These are phyloP conservation scores for Auriscalpium orientale DNA, from an alignment of 768 basidiomycete genomes.

Conservation along the genomic window DNA sequence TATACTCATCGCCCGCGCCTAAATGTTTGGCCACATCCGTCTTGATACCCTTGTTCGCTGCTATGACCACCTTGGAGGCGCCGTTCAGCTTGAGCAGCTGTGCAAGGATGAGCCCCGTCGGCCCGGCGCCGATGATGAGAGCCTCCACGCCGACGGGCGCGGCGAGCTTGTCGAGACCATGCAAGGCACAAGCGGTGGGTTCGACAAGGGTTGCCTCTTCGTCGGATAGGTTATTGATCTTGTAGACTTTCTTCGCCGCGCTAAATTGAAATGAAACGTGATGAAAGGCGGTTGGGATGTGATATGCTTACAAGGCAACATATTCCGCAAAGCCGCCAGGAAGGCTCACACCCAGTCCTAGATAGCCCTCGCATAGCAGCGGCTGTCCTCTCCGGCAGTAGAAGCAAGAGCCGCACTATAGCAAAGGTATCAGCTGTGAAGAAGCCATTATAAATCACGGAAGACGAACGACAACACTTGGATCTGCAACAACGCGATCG, in stretches of 20 bases:
- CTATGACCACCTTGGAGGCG: constrained; percentile 72
- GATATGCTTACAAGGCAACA: constrained; percentile 59
- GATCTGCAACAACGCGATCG: constrained; percentile 82
- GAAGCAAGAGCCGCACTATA: constrained; percentile 76
- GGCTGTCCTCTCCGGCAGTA: constrained; percentile 81
- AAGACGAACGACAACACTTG: constrained; percentile 52
- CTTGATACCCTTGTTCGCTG: constrained; percentile 87
- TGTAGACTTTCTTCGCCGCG: constrained; percentile 72
- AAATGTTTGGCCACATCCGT: constrained; percentile 79
- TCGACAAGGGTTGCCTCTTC: constrained; percentile 85
- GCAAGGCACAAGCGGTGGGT: constrained; percentile 86
- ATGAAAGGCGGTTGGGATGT: background rate
- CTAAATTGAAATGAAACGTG: constrained; percentile 24
- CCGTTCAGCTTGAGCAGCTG: constrained; percentile 86
- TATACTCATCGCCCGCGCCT: constrained; percentile 75
- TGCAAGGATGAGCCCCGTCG: constrained; percentile 82
- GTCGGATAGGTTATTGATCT: constrained; percentile 79
- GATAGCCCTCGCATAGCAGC: constrained; percentile 80
- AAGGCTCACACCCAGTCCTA: constrained; percentile 68
- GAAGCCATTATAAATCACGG: constrained; percentile 6
- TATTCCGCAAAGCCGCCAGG: constrained; percentile 90
- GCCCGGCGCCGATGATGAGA: constrained; percentile 86
- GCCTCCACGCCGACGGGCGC: constrained; percentile 80
- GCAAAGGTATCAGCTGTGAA: background rate
- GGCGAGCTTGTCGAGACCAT: constrained; percentile 83